phyloP scores from a whole-genome alignment of 2,329 filamentous ascomycete species.

The Didymella sp. region DNA sequence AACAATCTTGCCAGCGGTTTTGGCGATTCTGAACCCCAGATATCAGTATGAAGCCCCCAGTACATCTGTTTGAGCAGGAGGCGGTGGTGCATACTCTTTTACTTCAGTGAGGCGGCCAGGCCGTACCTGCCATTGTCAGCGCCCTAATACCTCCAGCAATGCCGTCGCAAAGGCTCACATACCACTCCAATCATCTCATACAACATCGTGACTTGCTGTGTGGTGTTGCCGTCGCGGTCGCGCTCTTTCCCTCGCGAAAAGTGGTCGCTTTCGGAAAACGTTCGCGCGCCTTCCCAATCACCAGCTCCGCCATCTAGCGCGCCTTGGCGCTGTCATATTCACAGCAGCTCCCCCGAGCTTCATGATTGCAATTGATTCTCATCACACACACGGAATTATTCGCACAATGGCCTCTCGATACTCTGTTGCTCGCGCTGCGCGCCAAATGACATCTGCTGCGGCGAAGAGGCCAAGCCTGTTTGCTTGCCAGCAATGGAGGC shows the following conservation, averaged over 20 bases:
- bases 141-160: neutral
- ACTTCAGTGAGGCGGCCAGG: constrained; percentile 89
- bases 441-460: constrained; percentile 44
- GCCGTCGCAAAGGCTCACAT: constrained; percentile 48
- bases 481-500: constrained; percentile 37
- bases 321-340: constrained; percentile 16
- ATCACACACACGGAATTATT: constrained; percentile 14
- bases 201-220: constrained; percentile 68
- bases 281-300: constrained; percentile 20
- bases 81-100: constrained; percentile 73
- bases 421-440: constrained; percentile 43
- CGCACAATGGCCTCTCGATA: constrained; percentile 47
- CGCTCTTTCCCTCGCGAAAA: constrained; percentile 21
- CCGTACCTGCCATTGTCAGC: constrained; percentile 71
- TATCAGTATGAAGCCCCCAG: constrained; percentile 29
- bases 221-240: constrained; percentile 15
- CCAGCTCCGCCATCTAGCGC: constrained; percentile 20
- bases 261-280: constrained; percentile 33
- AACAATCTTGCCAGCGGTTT: constrained; percentile 81
- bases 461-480: constrained; percentile 34
- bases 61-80: constrained; percentile 30
- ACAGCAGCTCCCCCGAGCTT: constrained; percentile 12
- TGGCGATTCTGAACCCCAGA: constrained; percentile 72
- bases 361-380: constrained; percentile 17
- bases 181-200: constrained; percentile 98